Percentiles rank a stretch among this genome's conserved stretches.
These are phyloP conservation scores for Barnettozyma wickerhamii DNA, from an alignment of 805 yeast genomes.

Conservation along the genomic window DNA sequence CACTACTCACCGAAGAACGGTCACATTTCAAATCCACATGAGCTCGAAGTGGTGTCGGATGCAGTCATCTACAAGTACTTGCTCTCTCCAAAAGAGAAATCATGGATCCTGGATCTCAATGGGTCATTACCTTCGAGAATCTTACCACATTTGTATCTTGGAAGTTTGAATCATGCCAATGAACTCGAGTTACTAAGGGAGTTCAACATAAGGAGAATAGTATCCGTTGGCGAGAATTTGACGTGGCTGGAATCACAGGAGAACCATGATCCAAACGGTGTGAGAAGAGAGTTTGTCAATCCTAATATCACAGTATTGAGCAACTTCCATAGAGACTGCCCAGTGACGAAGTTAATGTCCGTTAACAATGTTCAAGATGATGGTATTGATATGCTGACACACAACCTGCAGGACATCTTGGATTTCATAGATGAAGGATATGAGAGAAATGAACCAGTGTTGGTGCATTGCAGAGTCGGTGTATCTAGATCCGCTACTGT, in stretches of 20 bases:
- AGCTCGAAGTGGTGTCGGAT: constrained; percentile 18
- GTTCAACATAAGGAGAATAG: constrained; percentile 67
- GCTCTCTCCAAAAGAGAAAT: constrained; percentile 24
- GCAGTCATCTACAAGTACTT: constrained; percentile 32
- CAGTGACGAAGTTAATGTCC: constrained; percentile 38
- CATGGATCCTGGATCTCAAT: constrained; percentile 29
- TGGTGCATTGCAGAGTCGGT: constrained; percentile 94
- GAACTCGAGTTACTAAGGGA: constrained; percentile 55
- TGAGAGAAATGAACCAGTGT: constrained; percentile 41
- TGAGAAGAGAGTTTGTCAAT: constrained; percentile 16
- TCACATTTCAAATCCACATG: constrained; percentile 9
- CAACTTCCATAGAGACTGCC: constrained; percentile 11
- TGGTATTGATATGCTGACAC: constrained; percentile 75
- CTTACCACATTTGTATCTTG: constrained; percentile 78
- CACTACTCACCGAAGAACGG: constrained; percentile 48
- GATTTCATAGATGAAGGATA: constrained; percentile 58
- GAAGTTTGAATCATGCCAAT: constrained; percentile 79
- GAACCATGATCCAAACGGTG: not conserved
- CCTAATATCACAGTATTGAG: constrained; percentile 17
- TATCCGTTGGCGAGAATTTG: constrained; percentile 81
- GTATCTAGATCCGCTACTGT: constrained; percentile 94
- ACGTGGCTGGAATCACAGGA: constrained; percentile 48
- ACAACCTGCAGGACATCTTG: constrained; percentile 58
- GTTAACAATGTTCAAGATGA: constrained; percentile 82
- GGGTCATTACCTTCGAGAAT: constrained; percentile 85